Percentiles rank a stretch among this genome's conserved stretches.
Conservation (phyloP, 306 rosid species). For the Pyrus bretschneideri region DNA sequence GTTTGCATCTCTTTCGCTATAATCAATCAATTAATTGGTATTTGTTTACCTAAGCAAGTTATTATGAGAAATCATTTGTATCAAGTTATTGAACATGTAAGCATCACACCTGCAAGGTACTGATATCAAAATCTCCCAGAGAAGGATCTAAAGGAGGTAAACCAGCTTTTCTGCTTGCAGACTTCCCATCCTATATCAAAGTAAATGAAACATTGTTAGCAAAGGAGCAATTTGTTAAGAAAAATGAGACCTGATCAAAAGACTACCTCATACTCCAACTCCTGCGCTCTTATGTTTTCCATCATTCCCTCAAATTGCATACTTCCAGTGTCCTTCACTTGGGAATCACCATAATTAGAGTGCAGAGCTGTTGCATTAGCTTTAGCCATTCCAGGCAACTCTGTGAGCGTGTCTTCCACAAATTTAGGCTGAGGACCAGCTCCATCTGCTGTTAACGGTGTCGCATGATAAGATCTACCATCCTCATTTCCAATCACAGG, state of each 20-base stretch:
- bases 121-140: constrained; percentile 53
- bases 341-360: constrained; percentile 43
- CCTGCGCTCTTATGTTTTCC: constrained; percentile 52
- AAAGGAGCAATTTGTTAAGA: neutral
- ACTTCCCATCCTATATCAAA: constrained; percentile 52
- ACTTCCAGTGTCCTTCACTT: constrained; percentile 45
- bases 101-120: constrained; percentile 73
- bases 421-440: constrained; percentile 43
- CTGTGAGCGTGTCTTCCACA: constrained; percentile 38
- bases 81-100: constrained; percentile 3
- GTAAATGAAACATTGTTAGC: neutral
- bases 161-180: constrained; percentile 40
- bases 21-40: neutral
- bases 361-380: constrained; percentile 28
- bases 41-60: neutral
- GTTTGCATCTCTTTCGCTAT: neutral
- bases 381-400: constrained; percentile 36
- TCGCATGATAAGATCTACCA: constrained; percentile 29
- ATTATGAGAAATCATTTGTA: too few species aligned
- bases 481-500: constrained; percentile 35
- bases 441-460: constrained; percentile 34
- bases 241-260: constrained; percentile 2
- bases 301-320: constrained; percentile 42
- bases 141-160: constrained; percentile 50
- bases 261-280: constrained; percentile 63